A percentile compares a stretch with the other conserved stretches of the same genome.
Evolutionary conservation across 257 asterid species (phyloP).

Genomic region (Solanum paucissectum): DNA sequence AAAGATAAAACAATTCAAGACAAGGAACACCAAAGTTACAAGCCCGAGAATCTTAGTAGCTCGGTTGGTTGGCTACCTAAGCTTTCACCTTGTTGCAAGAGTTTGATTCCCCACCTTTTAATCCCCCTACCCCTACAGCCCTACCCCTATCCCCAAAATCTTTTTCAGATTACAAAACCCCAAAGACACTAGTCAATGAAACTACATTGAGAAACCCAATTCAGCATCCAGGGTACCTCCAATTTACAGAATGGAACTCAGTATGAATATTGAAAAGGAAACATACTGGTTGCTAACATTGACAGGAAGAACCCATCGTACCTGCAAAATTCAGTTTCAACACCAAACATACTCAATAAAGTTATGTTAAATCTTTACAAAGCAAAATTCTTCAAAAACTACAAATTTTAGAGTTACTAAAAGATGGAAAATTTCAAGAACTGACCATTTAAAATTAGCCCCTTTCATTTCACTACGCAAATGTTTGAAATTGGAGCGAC

Average conservation of each 20-base stretch:
- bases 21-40: background rate
- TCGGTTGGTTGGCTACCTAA: too few species aligned
- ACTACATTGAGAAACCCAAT: background rate
- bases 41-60: too few species aligned
- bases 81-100: too few species aligned
- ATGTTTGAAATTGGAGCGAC: background rate
- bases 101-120: background rate
- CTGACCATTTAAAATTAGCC: constrained; percentile 81
- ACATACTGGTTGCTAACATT: constrained; percentile 21
- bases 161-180: too few species aligned
- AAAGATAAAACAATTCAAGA: background rate
- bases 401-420: background rate
- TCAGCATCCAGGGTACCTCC: background rate
- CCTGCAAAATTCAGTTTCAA: constrained; percentile 36
- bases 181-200: background rate
- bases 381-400: background rate
- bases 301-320: constrained; percentile 98
- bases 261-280: constrained; percentile 37
- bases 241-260: background rate
- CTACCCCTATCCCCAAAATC: background rate
- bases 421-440: background rate
- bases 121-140: too few species aligned
- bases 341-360: background rate
- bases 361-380: background rate
- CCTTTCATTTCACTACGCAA: constrained; percentile 55